Evolutionary conservation across 176 grass and related monocot genomes (phyloP), one percentile per base, ranked within the genome.

Genomic region (Phyllostachys edulis): DNA sequence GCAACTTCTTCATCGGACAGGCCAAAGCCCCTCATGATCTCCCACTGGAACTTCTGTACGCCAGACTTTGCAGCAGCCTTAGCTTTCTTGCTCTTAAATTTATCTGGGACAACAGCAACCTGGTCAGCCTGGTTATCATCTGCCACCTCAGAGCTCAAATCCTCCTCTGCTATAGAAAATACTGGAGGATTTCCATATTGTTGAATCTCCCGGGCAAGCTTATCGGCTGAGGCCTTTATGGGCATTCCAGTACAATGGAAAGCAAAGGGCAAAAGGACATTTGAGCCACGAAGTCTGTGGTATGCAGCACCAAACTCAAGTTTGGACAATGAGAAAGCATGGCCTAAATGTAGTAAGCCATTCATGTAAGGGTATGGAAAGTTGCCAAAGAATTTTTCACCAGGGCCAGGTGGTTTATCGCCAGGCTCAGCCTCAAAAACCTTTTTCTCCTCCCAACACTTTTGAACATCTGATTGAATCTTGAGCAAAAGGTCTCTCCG

Each of bases 171-270:
- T 11, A 27, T 77, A 81, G 88, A 88, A 82, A 89, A 93, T 29
- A 86, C 73, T 20, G 87, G 91, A 37, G 87, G 89, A 86, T 91
- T 88, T 75, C 93, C 93, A 69, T 84, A 92, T 39, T 89, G 76
- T 14, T 85, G 21, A 1, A 84, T 88, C 59, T 95, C 91, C 71
- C 89, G 69, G 6, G 55, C 47, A 68, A 96, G 91, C 70, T 96
- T 96, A 70, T 93, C 94, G 0, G 94, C 91, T 0, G 89, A 93
- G 45, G 87, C 94, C 78, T 96, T 96, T 46, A 96, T 96, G 20
- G 94, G 91, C 94, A 96, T 96, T 70, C 94, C 91, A n/a, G 94
- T 93, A 69, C 89, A 93, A 44, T 96, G 91, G 61, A 96, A 93
- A 78, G 84, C 91, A 82, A 96, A 96, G 5, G 87, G 89, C 40